These are phyloP conservation scores for Meira miltonrushii DNA, from an alignment of 1,284 basidiomycete genomes.

Conservation along the genomic window DNA sequence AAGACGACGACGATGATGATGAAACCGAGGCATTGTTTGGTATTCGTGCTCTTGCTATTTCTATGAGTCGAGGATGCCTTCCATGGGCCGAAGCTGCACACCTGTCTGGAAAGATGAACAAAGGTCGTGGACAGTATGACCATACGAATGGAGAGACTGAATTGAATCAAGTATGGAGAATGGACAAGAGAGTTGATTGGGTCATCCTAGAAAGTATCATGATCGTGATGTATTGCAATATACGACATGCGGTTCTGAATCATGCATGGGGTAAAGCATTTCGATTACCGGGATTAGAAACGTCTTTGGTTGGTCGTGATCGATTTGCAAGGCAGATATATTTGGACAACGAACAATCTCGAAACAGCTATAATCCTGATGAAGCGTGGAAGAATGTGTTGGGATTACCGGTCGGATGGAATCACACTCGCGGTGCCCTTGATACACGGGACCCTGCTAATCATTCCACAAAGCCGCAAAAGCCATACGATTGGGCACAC, in stretches of 20 bases:
- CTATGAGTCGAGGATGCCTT: neutral
- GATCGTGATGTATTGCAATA: constrained; percentile 36
- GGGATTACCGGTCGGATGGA: constrained; percentile 10
- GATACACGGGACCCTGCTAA: neutral
- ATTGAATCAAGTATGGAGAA: neutral
- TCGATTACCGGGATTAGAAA: constrained; percentile 17
- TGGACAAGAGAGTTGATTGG: constrained; percentile 30
- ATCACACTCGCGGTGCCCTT: constrained; percentile 11
- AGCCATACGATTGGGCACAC: constrained; percentile 35
- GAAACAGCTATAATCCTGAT: neutral
- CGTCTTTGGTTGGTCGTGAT: constrained; percentile 5
- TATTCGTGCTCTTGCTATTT: constrained; percentile 2
- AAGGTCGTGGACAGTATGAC: no score
- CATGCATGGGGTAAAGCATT: constrained; percentile 35
- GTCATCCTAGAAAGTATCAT: constrained; percentile 33
- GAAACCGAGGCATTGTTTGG: neutral
- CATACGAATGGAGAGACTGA: neutral
- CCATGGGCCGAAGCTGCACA: neutral
- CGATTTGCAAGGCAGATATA: neutral
- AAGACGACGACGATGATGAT: neutral
- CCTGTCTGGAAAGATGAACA: neutral
- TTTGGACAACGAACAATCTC: constrained; percentile 5
- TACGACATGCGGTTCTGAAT: constrained; percentile 28
- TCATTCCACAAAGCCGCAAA: constrained; percentile 11
- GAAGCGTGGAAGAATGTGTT: constrained; percentile 2